A percentile compares a stretch with the other conserved stretches of the same genome.
Evolutionary conservation across 2,329 filamentous ascomycete species (phyloP).

Genomic region (Grosmannia huntii): DNA sequence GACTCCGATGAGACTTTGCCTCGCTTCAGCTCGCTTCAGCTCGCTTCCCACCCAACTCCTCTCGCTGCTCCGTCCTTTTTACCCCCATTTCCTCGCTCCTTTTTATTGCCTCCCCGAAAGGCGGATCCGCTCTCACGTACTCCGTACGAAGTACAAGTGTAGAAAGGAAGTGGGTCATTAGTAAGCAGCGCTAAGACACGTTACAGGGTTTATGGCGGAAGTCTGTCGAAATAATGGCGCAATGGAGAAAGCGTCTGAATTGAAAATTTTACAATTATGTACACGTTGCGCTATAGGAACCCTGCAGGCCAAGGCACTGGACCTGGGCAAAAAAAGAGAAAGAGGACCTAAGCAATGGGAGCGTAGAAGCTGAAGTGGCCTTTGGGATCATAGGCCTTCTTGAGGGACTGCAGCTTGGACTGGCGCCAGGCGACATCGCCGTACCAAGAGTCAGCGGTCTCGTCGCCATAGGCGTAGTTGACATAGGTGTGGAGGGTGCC

Average conservation of each 20-base stretch:
- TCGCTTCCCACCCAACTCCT: too few relatives aligned
- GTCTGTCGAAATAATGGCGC: neutral
- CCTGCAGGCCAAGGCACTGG: neutral
- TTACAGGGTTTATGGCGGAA: too few relatives aligned
- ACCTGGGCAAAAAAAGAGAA: too few relatives aligned
- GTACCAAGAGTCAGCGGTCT: constrained; percentile 29
- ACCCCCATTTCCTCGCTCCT: neutral
- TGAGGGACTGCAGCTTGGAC: constrained; percentile 29
- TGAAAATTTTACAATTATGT: too few relatives aligned
- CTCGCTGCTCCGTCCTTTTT: too few relatives aligned
- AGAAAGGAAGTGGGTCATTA: too few relatives aligned
- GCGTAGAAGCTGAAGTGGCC: constrained; percentile 31
- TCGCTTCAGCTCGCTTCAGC: too few relatives aligned
- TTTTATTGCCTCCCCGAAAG: neutral
- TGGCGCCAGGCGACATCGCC: constrained; percentile 36
- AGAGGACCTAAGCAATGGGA: constrained; percentile 19
- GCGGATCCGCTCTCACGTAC: too few relatives aligned
- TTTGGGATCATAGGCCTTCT: constrained; percentile 34
- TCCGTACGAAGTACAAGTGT: too few relatives aligned
- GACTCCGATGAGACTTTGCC: neutral
- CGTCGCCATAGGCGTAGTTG: constrained; percentile 39
- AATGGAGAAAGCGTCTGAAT: neutral
- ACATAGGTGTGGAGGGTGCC: constrained; percentile 27
- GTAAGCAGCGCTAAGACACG: too few relatives aligned
- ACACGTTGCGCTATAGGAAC: too few relatives aligned